Conservation (phyloP, 768 basidiomycete genomes). For the Austroboletus eburneus region DNA sequence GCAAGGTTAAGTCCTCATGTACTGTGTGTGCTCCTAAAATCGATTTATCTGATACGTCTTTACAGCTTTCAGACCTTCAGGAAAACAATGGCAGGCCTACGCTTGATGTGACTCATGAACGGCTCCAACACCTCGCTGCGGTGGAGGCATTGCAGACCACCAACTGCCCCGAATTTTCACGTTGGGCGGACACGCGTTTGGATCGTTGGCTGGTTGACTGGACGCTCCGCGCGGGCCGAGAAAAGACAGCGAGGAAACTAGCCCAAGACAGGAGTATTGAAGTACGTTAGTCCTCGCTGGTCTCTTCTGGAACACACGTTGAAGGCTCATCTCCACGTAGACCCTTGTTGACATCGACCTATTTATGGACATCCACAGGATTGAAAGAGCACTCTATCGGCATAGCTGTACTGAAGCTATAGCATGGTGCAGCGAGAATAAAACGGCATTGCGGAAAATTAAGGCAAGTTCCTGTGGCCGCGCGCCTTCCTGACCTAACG, state of each 20-base stretch:
- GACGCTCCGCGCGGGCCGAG: constrained; percentile 75
- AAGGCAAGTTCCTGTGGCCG: constrained; percentile 49
- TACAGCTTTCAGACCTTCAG: constrained; percentile 49
- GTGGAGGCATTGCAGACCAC: constrained; percentile 55
- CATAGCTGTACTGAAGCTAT: constrained; percentile 88
- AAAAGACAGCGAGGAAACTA: constrained; percentile 70
- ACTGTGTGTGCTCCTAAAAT: constrained; percentile 2
- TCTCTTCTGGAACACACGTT: constrained; percentile 14
- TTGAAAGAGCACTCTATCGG: constrained; percentile 71
- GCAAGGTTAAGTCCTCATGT: constrained; percentile 59
- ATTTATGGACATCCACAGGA: constrained; percentile 83
- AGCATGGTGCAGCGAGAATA: constrained; percentile 95
- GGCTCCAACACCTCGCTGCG: constrained; percentile 64
- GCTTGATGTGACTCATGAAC: constrained; percentile 68
- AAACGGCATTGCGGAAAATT: constrained; percentile 84
- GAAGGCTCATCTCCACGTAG: constrained; percentile 37
- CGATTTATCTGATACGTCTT: constrained; percentile 14
- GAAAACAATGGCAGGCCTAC: constrained; percentile 48
- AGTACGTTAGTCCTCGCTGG: constrained; percentile 41
- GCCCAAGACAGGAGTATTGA: constrained; percentile 77
- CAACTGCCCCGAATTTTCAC: constrained; percentile 54
- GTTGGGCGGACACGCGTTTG: constrained; percentile 77
- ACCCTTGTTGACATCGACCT: constrained; percentile 87
- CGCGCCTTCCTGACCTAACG: constrained; percentile 7
- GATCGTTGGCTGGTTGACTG: constrained; percentile 94